Conservation (phyloP, 345 rosid species). For the Laguncularia racemosa region DNA sequence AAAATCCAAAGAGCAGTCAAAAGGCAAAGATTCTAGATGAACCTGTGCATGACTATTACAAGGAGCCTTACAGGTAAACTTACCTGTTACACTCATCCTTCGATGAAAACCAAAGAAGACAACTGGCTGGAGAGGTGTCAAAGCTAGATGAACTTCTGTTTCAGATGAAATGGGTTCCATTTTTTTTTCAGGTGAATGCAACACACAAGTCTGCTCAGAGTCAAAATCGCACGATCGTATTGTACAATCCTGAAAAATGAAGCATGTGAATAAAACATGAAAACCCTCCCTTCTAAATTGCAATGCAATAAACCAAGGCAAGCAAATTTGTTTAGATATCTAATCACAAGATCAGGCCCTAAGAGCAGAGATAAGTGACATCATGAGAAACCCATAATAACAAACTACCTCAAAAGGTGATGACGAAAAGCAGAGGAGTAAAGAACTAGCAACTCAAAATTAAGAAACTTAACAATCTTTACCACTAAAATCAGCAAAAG, state of each 20-base stretch:
- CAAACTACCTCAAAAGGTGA: no score
- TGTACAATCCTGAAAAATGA: conserved; percentile 75
- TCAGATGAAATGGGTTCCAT: conserved; percentile 64
- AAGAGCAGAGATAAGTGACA: no score
- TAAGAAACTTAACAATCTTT: no score
- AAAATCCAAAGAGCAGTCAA: not conserved
- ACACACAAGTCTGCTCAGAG: conserved; percentile 80
- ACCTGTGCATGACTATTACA: not conserved
- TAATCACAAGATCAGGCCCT: no score
- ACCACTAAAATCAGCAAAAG: no score
- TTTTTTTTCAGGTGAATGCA: conserved; percentile 94
- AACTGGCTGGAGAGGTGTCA: conserved; percentile 91
- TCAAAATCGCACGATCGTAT: conserved; percentile 93
- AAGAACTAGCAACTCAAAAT: no score
- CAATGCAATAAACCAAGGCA: no score
- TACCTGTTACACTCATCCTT: conserved; percentile 97
- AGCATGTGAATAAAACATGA: not conserved
- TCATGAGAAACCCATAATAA: no score
- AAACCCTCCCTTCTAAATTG: not conserved
- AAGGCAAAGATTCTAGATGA: not conserved
- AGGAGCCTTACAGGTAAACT: conserved; percentile 5
- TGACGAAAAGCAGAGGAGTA: no score
- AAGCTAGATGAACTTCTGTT: conserved; percentile 90
- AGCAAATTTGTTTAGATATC: no score
- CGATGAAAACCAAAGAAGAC: conserved; percentile 90